Conservation (phyloP, 2,329 filamentous ascomycete species). For the Albophoma yamanashiensis region DNA sequence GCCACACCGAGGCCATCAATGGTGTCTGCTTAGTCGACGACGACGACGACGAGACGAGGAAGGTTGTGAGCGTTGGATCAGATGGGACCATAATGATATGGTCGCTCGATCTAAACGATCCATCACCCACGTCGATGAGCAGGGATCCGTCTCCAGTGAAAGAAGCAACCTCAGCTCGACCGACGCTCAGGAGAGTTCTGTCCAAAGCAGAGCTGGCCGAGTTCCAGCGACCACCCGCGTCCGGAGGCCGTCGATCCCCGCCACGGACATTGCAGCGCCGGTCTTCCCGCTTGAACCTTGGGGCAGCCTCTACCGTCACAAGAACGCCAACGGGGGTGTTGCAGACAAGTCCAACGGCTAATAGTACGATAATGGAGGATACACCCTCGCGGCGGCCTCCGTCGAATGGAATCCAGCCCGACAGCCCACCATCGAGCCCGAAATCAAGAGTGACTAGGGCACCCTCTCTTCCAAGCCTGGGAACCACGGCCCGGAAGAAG, state of each 20-base stretch:
- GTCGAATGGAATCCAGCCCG: conserved; percentile 31
- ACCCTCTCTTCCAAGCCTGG: conserved; percentile 44
- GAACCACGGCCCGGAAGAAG: conserved; percentile 35
- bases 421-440: conserved; percentile 40
- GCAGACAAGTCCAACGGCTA: conserved; percentile 29
- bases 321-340: conserved; percentile 29
- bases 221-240: conserved; percentile 47
- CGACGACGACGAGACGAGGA: conserved; percentile 41
- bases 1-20: conserved; percentile 88
- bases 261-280: conserved; percentile 43
- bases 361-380: conserved; percentile 28
- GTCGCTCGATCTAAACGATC: conserved; percentile 43
- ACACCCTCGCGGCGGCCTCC: conserved; percentile 38
- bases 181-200: conserved; percentile 73
- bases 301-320: conserved; percentile 16
- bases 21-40: conserved; percentile 64
- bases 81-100: conserved; percentile 82
- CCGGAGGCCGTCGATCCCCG: conserved; percentile 41
- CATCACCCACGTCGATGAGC: conserved; percentile 26
- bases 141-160: conserved; percentile 46
- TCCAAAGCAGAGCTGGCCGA: conserved; percentile 81
- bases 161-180: conserved; percentile 44
- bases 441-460: conserved; percentile 34
- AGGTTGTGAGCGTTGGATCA: conserved; percentile 63
- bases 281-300: conserved; percentile 40